Percentiles rank a stretch among this genome's conserved stretches.
These are phyloP conservation scores for Talaromyces albobiverticillius DNA, from an alignment of 2,329 filamentous ascomycete genomes.

Conservation along the genomic window DNA sequence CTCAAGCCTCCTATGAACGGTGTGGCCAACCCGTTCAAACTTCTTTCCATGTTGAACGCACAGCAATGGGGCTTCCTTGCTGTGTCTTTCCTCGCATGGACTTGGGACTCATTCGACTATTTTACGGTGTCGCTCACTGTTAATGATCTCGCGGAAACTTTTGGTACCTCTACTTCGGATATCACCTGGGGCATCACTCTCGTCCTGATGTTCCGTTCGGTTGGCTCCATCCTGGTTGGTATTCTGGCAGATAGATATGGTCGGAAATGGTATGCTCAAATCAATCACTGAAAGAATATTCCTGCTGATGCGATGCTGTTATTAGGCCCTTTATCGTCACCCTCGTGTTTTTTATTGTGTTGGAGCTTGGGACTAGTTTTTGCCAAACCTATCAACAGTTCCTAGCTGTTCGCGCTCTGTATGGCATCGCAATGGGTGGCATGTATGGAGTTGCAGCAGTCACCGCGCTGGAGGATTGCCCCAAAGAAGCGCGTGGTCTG, in stretches of 20 bases:
- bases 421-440: constrained; percentile 78
- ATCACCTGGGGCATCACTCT: constrained; percentile 60
- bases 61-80: constrained; percentile 59
- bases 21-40: constrained; percentile 52
- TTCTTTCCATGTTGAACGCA: constrained; percentile 49
- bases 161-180: constrained; percentile 53
- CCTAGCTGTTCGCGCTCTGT: constrained; percentile 69
- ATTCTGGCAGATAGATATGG: constrained; percentile 33
- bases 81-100: constrained; percentile 49
- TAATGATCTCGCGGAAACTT: constrained; percentile 50
- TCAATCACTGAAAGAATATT: neutral
- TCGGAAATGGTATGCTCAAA: neutral
- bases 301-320: neutral
- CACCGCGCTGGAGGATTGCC: constrained; percentile 74
- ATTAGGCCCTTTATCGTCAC: constrained; percentile 72
- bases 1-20: constrained; percentile 50
- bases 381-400: constrained; percentile 69
- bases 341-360: constrained; percentile 65
- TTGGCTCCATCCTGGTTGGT: constrained; percentile 59
- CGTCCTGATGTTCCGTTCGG: constrained; percentile 60
- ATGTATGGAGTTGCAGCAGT: constrained; percentile 76
- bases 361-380: constrained; percentile 79
- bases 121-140: constrained; percentile 61
- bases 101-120: constrained; percentile 59
- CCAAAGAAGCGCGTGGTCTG: constrained; percentile 67